Evolutionary conservation across 1,139 yeast species (phyloP), one percentile per base, ranked within the genome.

Genomic region (Hemisphaericaspora xylofermentans): DNA sequence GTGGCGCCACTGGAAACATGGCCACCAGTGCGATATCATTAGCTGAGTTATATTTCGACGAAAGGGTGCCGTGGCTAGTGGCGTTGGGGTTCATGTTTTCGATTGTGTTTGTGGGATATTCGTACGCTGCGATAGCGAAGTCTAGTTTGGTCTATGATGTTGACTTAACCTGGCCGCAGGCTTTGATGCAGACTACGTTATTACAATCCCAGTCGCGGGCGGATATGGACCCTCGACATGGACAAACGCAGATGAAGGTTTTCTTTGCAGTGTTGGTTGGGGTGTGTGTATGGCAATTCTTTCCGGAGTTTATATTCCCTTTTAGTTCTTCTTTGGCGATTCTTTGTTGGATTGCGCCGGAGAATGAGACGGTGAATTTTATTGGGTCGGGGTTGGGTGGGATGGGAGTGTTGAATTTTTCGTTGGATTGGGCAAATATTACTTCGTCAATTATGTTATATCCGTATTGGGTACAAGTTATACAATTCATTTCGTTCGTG

Each of bases 311-410:
- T 38, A 46, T 65, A 2, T 69, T 69, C 52, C 76, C 77, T 5
- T 53, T 72, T 57, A 53, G 65, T 3, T 65, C 66, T 1, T 71
- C 76, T 0, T 48, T 72, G 22, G 75, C 77, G 0, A 47, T 71
- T 6, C 50, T 71, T 18, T 71, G 76, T 44, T 72, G 72, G 69
- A 57, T 69, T 39, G 72, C 74, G 2, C 77, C 78, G 1, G 41
- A 57, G 18, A 68, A 62, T 45, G 43, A 54, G n/a, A 55, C 54
- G 1, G 49, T 66, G 3, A 71, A 69, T 42, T 71, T 71, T 43
- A 43, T 71, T 10, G 76, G 76, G 2, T 65, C 74, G 22, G 77
- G 77, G 1, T 45, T 71, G 28, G 76, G 76, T 2, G 77, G 76
- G 3, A 61, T 69, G 62, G 76, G 76, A 15, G 45, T 71, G 14